phyloP scores from a whole-genome alignment of 83 land plant genomes.

The Picea abies region DNA sequence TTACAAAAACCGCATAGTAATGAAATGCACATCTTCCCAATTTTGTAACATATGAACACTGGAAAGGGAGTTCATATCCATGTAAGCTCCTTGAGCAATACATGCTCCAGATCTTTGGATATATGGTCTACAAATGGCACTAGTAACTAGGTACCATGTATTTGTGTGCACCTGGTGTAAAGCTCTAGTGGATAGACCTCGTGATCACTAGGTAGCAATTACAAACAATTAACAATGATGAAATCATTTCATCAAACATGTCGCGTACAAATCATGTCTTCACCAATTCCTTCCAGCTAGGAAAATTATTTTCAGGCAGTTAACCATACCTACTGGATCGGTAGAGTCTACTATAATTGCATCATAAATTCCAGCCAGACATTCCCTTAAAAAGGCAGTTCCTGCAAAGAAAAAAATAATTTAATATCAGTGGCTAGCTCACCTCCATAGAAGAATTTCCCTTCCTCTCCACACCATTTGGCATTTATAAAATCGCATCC shows the following conservation, averaged over 20 bases:
- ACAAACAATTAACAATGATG: neutral
- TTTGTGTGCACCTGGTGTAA: neutral
- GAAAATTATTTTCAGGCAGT: conserved; percentile 3
- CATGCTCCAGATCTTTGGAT: neutral
- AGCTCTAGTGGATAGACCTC: neutral
- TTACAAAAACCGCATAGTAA: neutral
- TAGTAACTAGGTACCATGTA: neutral
- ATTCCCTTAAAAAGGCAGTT: conserved; percentile 81
- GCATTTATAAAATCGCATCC: neutral
- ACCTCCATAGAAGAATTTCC: neutral
- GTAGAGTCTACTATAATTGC: conserved; percentile 97
- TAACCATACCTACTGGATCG: conserved; percentile 85
- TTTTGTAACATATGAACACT: neutral
- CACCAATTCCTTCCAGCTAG: neutral
- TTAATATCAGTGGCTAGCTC: neutral
- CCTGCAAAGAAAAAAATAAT: conserved; percentile 45
- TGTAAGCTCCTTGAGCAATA: neutral
- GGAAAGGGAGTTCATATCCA: neutral
- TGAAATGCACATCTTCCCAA: neutral
- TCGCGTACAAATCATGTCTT: neutral
- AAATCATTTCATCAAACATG: neutral
- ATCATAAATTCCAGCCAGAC: conserved; percentile 87
- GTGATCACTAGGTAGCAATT: neutral
- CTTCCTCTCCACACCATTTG: neutral
- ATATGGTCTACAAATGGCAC: neutral